Evolutionary conservation across 257 asterid genomes (phyloP).

Genomic region (Solanum phureja): DNA sequence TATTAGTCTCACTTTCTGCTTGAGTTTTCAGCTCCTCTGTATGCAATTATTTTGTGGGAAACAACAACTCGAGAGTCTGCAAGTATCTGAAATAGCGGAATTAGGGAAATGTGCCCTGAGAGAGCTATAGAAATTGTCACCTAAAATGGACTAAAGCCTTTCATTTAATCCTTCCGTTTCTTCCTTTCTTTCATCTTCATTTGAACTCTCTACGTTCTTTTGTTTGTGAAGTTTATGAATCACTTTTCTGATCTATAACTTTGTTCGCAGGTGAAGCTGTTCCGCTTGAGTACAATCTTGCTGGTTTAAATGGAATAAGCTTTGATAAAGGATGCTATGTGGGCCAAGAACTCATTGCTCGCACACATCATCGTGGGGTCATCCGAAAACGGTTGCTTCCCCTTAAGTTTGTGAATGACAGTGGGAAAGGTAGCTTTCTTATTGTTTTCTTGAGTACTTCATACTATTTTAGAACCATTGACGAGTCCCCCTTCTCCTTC

Average conservation of each 20-base stretch:
- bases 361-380: conserved; percentile 84
- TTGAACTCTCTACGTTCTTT: neutral
- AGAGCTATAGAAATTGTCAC: neutral
- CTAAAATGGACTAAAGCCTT: neutral
- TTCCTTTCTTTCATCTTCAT: neutral
- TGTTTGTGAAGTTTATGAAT: neutral
- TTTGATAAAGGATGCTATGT: conserved; percentile 90
- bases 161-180: neutral
- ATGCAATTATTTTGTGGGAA: neutral
- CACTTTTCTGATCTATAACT: neutral
- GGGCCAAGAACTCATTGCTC: conserved; percentile 91
- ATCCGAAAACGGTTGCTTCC: conserved; percentile 84
- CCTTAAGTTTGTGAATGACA: conserved; percentile 36
- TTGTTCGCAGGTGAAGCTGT: conserved; percentile 61
- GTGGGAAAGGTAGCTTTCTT: conserved; percentile 42
- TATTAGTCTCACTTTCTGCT: neutral
- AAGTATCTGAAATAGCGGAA: neutral
- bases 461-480: neutral
- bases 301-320: conserved; percentile 77
- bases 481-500: neutral
- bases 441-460: neutral
- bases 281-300: conserved; percentile 81
- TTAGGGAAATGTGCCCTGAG: neutral
- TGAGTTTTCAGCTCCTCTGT: neutral
- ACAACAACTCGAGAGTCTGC: neutral